Base-by-base conservation (phyloP, 1,284 basidiomycete species). In the Cerioporus squamosus region DNA sequence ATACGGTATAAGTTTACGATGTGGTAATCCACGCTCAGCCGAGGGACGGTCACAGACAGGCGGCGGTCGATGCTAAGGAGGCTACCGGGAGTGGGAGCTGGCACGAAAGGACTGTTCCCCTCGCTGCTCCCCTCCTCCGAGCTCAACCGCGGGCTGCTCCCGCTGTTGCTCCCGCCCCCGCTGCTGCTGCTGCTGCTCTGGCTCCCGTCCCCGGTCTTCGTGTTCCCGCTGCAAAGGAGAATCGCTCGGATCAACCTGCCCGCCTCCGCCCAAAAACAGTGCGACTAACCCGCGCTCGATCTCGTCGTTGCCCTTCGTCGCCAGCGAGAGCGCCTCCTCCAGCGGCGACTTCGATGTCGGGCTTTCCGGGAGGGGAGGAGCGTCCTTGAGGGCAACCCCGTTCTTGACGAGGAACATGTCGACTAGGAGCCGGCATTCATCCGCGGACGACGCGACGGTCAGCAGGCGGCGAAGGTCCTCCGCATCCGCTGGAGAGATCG, bases 381-480 rank as follows among this genome's bases (percentile, higher is more conserved):
- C 26, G 40, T 59, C 51, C 56, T 61, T 60, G 23, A 53, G 44
- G 10, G 63, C 48, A 51, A 71, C 65, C 22, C 88, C 87, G 58
- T 83, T 83, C 67, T 85, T 84, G 22, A 84, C 80, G 52, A 95
- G 78, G 72, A 92, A 90, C 77, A 93, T 90, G 65, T 93, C 88
- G 42, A 94, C 80, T 42, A 95, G 84, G 33, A 95, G 77, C 49
- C 91, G 88, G 70, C 93, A 95, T 76, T 96, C 94, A 60, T 90
- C 87, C 40, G 84, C 89, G 31, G 81, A 86, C 1, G 88, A 89
- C 17, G 94, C 93, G 53, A 78, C 81, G 23, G 83, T 76, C n/a
- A 95, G 76, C 55, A 92, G 77, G 23, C 80, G 78, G 24, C 89
- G 86, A 71, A 96, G 81, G 49, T 92, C 88, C 14, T 79, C 76